A percentile compares a stretch with the other conserved stretches of the same genome.
Conservation (phyloP, 768 basidiomycete species). For the Trametes cinnabarina region DNA sequence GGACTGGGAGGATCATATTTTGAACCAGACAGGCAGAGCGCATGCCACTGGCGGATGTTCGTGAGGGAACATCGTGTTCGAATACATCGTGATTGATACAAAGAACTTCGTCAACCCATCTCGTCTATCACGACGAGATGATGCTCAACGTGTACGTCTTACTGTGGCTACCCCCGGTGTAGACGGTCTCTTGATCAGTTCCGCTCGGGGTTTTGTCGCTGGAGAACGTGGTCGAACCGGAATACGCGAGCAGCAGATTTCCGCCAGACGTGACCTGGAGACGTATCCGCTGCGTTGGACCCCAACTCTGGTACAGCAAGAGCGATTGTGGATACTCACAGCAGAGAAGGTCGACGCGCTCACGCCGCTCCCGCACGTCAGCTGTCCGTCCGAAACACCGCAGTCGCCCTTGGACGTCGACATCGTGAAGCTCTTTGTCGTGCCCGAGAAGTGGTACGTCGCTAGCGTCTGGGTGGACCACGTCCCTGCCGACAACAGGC, state of each 20-base stretch:
- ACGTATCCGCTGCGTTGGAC: no score
- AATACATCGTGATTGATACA: no score
- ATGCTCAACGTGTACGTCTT: conserved; percentile 29
- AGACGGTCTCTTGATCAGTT: conserved; percentile 36
- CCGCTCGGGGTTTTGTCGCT: conserved; percentile 55
- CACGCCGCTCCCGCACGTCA: conserved; percentile 54
- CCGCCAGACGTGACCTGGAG: conserved; percentile 46
- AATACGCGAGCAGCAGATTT: conserved; percentile 46
- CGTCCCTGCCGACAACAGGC: conserved; percentile 53
- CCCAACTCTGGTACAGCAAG: no score
- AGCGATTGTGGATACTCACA: conserved; percentile 36
- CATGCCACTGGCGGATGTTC: no score
- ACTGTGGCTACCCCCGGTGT: conserved; percentile 29
- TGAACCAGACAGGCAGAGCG: no score
- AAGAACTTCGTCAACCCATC: no score
- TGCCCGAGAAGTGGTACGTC: conserved; percentile 50
- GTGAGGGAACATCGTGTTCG: no score
- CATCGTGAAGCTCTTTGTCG: conserved; percentile 52
- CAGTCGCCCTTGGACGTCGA: conserved; percentile 58
- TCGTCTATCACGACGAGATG: conserved; percentile 18
- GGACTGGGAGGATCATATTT: no score
- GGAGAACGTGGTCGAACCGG: conserved; percentile 49
- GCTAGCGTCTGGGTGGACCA: conserved; percentile 63
- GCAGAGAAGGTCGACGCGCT: conserved; percentile 47
- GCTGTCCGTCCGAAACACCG: conserved; percentile 43